Evolutionary conservation across 2,329 filamentous ascomycete genomes (phyloP).

Genomic region (Myriosclerotinia duriaeana): DNA sequence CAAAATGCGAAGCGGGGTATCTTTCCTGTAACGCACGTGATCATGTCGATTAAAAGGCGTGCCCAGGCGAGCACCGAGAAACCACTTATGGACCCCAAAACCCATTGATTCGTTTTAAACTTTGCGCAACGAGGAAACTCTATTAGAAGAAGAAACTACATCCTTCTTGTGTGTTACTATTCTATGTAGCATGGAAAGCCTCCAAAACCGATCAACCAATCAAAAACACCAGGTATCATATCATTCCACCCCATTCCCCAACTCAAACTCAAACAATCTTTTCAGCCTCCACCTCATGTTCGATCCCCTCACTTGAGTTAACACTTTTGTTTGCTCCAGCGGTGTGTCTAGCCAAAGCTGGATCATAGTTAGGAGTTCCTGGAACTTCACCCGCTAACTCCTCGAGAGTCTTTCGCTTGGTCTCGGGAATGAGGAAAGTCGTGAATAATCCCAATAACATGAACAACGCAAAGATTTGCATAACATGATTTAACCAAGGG

Average conservation of each 20-base stretch:
- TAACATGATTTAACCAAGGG: conserved; percentile 69
- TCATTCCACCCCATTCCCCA: background rate
- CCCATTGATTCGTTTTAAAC: background rate
- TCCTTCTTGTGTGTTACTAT: background rate
- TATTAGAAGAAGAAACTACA: background rate
- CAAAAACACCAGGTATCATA: conserved; percentile 20
- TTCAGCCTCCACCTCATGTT: background rate
- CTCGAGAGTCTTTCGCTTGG: conserved; percentile 71
- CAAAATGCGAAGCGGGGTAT: background rate
- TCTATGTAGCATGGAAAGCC: background rate
- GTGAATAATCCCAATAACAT: conserved; percentile 71
- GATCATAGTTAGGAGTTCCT: conserved; percentile 23
- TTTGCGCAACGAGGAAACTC: background rate
- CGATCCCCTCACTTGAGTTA: conserved; percentile 5
- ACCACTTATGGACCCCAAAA: background rate
- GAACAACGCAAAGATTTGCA: conserved; percentile 76
- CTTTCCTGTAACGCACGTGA: background rate
- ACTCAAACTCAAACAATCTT: conserved; percentile 7
- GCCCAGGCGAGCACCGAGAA: background rate
- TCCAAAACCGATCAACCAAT: background rate
- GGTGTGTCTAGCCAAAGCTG: background rate
- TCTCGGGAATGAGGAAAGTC: conserved; percentile 72
- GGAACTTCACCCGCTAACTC: conserved; percentile 46
- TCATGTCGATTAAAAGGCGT: background rate
- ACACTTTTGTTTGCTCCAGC: conserved; percentile 2